Percentiles rank a stretch among this genome's conserved stretches.
Conservation (phyloP, 805 yeast genomes). For the Debaryomyces hansenii region DNA sequence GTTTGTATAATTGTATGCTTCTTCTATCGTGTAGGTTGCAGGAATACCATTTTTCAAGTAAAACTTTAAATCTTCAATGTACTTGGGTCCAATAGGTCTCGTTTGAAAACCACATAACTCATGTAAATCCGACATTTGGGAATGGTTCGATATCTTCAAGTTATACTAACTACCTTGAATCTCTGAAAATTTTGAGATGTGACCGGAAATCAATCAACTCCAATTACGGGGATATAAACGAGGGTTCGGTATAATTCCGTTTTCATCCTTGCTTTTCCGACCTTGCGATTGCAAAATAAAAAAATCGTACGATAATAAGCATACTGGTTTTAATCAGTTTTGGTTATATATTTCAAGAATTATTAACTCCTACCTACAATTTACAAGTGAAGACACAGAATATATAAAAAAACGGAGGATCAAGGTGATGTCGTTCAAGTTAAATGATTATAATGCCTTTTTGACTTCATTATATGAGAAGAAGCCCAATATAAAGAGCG, state of each 20-base stretch:
- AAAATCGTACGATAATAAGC: conserved; percentile 1
- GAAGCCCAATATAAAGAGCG: not conserved
- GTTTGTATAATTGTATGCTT: conserved; percentile 58
- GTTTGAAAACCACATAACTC: conserved; percentile 52
- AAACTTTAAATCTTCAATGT: conserved; percentile 44
- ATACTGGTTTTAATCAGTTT: too few species aligned
- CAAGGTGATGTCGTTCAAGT: conserved; percentile 23
- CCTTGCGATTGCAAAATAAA: not conserved
- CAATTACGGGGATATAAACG: not conserved
- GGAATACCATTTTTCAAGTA: conserved; percentile 69
- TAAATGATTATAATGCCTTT: conserved; percentile 30
- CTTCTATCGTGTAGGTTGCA: conserved; percentile 79
- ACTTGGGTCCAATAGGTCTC: conserved; percentile 52
- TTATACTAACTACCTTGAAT: not conserved
- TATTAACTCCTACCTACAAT: not conserved
- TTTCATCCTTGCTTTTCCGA: too few species aligned
- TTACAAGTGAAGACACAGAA: not conserved
- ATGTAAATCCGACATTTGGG: conserved; percentile 68
- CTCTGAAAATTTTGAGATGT: conserved; percentile 1
- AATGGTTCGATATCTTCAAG: not conserved
- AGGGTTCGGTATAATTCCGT: not conserved
- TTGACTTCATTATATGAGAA: conserved; percentile 24
- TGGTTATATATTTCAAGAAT: too few species aligned
- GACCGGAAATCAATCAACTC: conserved; percentile 2
- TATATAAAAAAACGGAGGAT: not conserved